phyloP scores from a whole-genome alignment of 2,329 filamentous ascomycete species.

The Aspergillus calidoustus region DNA sequence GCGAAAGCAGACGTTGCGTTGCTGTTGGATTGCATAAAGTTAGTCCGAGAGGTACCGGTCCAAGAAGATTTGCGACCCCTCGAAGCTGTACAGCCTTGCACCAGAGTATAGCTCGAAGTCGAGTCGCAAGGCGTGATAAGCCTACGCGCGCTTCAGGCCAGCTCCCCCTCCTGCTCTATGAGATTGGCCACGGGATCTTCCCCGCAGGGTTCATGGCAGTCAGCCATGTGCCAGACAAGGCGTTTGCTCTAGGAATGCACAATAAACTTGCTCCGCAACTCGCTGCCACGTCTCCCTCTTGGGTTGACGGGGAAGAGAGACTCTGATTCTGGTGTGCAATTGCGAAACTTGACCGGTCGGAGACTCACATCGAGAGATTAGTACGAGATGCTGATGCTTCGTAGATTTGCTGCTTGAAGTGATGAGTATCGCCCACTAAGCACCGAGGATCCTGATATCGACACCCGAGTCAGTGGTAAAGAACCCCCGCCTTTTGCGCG shows the following conservation, averaged over 20 bases:
- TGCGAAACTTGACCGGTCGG: background rate
- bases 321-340: too few relatives aligned
- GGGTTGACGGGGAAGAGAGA: background rate
- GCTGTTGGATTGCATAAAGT: too few relatives aligned
- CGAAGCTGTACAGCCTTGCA: background rate
- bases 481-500: background rate
- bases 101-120: background rate
- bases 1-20: background rate
- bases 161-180: background rate
- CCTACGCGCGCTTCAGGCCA: background rate
- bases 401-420: too few relatives aligned
- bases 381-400: too few relatives aligned
- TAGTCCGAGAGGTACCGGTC: too few relatives aligned
- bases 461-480: background rate
- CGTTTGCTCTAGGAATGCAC: background rate
- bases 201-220: background rate
- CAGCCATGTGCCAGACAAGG: background rate
- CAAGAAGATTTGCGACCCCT: background rate
- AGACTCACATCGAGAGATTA: too few relatives aligned
- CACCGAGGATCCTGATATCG: background rate
- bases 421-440: background rate
- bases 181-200: background rate
- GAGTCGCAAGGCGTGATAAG: background rate
- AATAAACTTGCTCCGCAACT: background rate
- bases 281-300: background rate